Base-by-base conservation (phyloP, 2,329 filamentous ascomycete species). In the Pseudopyrenochaeta lycopersici region DNA sequence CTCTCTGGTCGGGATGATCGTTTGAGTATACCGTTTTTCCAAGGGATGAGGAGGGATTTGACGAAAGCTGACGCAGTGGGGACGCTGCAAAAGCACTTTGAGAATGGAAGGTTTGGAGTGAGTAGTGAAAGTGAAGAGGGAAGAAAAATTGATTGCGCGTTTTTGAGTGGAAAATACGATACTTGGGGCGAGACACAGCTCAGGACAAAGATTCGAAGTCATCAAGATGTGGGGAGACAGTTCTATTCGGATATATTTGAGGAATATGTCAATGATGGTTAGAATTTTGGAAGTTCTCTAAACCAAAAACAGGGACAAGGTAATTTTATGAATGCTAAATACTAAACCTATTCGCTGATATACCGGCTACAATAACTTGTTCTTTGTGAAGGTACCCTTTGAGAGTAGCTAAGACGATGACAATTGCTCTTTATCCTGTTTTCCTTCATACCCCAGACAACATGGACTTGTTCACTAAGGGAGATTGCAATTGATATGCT, bases 1-100 rank as follows among this genome's bases (percentile, higher is more conserved):
- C 56, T 40, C 1, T 54, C 54, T 30, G 46, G 49, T 12, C 11
- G 23, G 10, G 21, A 44, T 29, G 44, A 54, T 27, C 53, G 71
- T 20, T 77, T 73, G 47, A 72, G 65, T 11, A 71, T 77, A 0
- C 72, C 75, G 1, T 77, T 77, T 55, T 77, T 77, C 39, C 72
- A 76, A 54, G 73, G 74, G 4, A 52, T 76, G 39, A 68, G 72
- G 11, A 45, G 52, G 11, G 32, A 46, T 43, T 42, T 66, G 63
- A 76, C 66, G 15, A 60, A 54, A 32, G 18, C 15, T 5, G 49
- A 56, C 29, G 56, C 56, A 15, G 52, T 56, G 12, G 47, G 32
- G 1, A 49, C 35, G n/a, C 38, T 60, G 12, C 42, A 46, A 18
- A 20, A 21, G 10, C 53, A 56, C 44, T 60, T 56, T 47, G 40